Evolutionary conservation across 352 stramenopile species (phyloP).

Genomic region (Phytophthora boehmeriae): DNA sequence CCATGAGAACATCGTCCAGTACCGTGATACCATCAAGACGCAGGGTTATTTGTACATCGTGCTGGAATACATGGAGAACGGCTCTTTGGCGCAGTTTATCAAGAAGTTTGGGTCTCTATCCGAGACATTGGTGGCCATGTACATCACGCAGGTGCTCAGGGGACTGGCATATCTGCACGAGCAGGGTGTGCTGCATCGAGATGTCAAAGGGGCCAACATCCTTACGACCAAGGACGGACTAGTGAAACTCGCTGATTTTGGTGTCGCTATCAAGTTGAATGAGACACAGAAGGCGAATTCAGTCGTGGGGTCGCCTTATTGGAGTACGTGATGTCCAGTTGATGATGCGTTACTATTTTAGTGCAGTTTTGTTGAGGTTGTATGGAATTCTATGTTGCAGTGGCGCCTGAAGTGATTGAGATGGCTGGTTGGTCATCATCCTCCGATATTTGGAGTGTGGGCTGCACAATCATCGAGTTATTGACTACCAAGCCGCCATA

Average conservation of each 20-base stretch:
- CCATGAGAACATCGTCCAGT: constrained; percentile 96
- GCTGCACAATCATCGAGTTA: constrained; percentile 95
- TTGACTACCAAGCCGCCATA: constrained; percentile 94
- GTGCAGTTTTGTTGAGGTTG: neutral
- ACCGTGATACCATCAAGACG: constrained; percentile 93
- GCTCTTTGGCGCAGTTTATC: constrained; percentile 91
- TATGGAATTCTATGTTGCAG: constrained; percentile 37
- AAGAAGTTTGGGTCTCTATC: constrained; percentile 94
- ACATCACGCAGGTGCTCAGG: constrained; percentile 92
- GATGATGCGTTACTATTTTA: neutral
- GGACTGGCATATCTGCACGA: constrained; percentile 92
- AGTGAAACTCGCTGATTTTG: constrained; percentile 94
- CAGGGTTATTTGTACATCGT: constrained; percentile 85
- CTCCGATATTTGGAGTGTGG: constrained; percentile 95
- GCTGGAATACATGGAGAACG: constrained; percentile 95
- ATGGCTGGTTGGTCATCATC: constrained; percentile 92
- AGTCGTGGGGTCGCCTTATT: constrained; percentile 95
- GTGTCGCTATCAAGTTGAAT: constrained; percentile 90
- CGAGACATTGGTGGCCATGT: constrained; percentile 91
- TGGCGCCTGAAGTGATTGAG: constrained; percentile 96
- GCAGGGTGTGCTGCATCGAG: constrained; percentile 92
- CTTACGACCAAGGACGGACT: constrained; percentile 92
- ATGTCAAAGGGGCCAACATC: constrained; percentile 95
- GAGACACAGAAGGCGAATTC: constrained; percentile 89
- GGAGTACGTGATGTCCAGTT: constrained; percentile 62